phyloP scores from a whole-genome alignment of 2,329 filamentous ascomycete species.

The Epichloe sp. region DNA sequence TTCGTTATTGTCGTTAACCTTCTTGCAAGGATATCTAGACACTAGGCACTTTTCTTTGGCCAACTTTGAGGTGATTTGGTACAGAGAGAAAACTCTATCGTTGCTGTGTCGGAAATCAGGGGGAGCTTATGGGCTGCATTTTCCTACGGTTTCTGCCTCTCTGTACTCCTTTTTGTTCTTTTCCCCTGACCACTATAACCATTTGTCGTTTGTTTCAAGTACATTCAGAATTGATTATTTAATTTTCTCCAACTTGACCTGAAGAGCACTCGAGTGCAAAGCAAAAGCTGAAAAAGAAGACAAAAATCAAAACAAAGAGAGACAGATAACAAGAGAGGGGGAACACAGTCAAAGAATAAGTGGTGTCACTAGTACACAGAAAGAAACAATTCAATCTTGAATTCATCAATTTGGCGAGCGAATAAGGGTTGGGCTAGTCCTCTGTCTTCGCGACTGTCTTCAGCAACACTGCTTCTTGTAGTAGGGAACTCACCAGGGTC shows the following conservation, averaged over 20 bases:
- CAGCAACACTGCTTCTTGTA: conserved; percentile 11
- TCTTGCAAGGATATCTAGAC: conserved; percentile 9
- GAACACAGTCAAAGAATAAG: conserved; percentile 1
- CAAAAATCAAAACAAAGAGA: conserved; percentile 7
- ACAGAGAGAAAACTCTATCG: conserved; percentile 15
- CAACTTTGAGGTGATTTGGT: conserved; percentile 17
- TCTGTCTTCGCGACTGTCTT: conserved; percentile 5
- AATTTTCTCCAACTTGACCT: conserved; percentile 21
- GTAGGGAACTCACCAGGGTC: conserved; percentile 10
- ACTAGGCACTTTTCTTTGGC: conserved; percentile 8
- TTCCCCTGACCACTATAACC: conserved; percentile 21
- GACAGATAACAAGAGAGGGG: not conserved
- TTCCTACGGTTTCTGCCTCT: conserved; percentile 21
- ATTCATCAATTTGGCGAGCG: conserved; percentile 2
- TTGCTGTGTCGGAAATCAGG: conserved; percentile 24
- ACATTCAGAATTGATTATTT: conserved; percentile 43
- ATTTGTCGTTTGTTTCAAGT: conserved; percentile 22
- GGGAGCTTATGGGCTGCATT: conserved; percentile 22
- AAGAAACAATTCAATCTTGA: conserved; percentile 6
- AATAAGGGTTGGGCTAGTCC: not conserved
- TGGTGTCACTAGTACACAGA: conserved; percentile 6
- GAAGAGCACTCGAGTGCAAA: conserved; percentile 25
- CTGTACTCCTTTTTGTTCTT: conserved; percentile 28
- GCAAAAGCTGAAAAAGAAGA: conserved; percentile 16
- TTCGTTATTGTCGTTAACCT: conserved; percentile 10